Conservation (phyloP, 305 asterid genomes). For the Fraxinus xanthoxyloides region DNA sequence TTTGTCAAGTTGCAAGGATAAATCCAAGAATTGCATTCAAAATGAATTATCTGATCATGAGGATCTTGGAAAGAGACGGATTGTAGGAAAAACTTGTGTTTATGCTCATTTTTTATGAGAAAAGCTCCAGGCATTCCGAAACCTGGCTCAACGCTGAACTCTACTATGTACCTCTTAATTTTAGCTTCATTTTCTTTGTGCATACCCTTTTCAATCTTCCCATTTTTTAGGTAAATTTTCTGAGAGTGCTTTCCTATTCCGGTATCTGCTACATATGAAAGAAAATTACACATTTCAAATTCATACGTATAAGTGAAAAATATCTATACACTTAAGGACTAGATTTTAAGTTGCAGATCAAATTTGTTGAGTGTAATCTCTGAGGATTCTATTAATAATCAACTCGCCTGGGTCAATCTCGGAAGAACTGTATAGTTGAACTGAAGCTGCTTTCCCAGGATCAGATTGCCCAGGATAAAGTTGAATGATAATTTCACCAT, state of each 20-base stretch:
- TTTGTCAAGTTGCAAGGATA: conserved; percentile 35
- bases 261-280: conserved; percentile 20
- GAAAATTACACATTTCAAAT: background rate
- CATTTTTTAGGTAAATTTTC: conserved; percentile 27
- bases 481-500: conserved; percentile 43
- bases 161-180: conserved; percentile 27
- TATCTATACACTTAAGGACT: background rate
- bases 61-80: conserved; percentile 29
- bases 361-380: background rate
- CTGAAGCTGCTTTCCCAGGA: conserved; percentile 33
- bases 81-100: conserved; percentile 34
- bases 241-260: conserved; percentile 32
- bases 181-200: conserved; percentile 15
- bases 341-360: background rate
- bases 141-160: conserved; percentile 25
- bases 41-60: conserved; percentile 26
- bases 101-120: conserved; percentile 35
- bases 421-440: conserved; percentile 36
- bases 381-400: background rate
- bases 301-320: background rate
- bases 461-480: conserved; percentile 26
- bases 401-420: conserved; percentile 34
- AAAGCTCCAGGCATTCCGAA: conserved; percentile 43
- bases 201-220: conserved; percentile 19
- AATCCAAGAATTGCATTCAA: conserved; percentile 50